Evolutionary conservation across 2,329 filamentous ascomycete species (phyloP), one percentile per base, ranked within the genome.

Genomic region (Seiridium unicorne): DNA sequence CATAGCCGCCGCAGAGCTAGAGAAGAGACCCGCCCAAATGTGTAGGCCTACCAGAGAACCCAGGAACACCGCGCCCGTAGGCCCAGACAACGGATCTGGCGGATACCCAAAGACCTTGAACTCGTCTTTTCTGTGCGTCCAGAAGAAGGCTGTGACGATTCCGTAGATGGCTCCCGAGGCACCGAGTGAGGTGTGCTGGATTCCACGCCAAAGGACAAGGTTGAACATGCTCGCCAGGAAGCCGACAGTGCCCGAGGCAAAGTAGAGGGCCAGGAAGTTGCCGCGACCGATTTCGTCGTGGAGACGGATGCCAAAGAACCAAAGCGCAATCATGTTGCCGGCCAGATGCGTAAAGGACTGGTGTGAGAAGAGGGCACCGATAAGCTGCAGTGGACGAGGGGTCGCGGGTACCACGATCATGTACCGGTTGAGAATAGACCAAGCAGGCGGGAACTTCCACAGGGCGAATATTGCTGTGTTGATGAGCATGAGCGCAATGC

Each of bases 331-430:
- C 83, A 91, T 87, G 74, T 94, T 94, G 47, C 80, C 70, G 32
- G 79, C 61, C 44, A 91, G 71, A 72, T 95, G 91, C 51, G 73
- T 68, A 18, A 87, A 64, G 3, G 73, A 76, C 58, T 89, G 84
- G 76, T 95, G 91, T 26, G 87, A 90, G 76, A 93, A 91, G 55
- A 85, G 77, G 65, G 85, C 85, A 40, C 85, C 84, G 35, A 94
- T 68, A 62, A 91, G 73, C 63, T 84, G 82, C 26, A 85, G 60
- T 3, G 89, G 82, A 63, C 82, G 82, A 7, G 90, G 89, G 56
- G 86, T 86, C 5, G 85, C 89, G 5, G 89, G 81, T 7, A 87
- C 77, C 42, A 88, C 72, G 46, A 90, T 77, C 74, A 91, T 87
- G 76, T 89, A 89, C 63, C 80, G 84, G 74, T 92, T 93, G 65